These are phyloP conservation scores for Botryotinia calthae DNA, from an alignment of 2,329 filamentous ascomycete species.

Conservation along the genomic window DNA sequence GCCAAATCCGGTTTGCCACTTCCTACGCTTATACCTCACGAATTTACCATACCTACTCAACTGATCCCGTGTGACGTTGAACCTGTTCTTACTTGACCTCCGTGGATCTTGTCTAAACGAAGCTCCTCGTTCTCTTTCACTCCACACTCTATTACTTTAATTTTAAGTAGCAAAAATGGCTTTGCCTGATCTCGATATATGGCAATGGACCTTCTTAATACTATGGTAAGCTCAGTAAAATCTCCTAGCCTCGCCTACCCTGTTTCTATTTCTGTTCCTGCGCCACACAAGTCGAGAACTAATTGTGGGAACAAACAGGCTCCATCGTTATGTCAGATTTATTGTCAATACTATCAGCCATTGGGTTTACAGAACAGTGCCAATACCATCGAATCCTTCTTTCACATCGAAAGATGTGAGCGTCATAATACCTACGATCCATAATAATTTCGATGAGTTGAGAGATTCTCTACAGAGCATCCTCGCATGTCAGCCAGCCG, in stretches of 20 bases:
- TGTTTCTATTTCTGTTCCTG: slow-evolving; percentile 1
- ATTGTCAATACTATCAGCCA: slow-evolving; percentile 83
- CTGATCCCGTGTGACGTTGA: slow-evolving; percentile 8
- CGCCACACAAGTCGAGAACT: not conserved
- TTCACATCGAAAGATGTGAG: slow-evolving; percentile 74
- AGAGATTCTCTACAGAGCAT: slow-evolving; percentile 78
- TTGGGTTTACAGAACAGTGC: slow-evolving; percentile 82
- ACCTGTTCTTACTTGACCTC: not conserved
- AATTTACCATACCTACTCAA: not conserved
- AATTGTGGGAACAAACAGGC: slow-evolving; percentile 48
- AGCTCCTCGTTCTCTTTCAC: slow-evolving; percentile 12
- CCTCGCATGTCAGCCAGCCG: slow-evolving; percentile 63
- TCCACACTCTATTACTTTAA: slow-evolving; percentile 5
- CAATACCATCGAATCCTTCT: slow-evolving; percentile 75
- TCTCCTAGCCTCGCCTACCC: not conserved
- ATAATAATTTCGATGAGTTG: slow-evolving; percentile 80
- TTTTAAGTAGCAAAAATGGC: slow-evolving; percentile 3
- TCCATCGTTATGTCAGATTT: slow-evolving; percentile 84
- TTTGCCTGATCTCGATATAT: slow-evolving; percentile 24
- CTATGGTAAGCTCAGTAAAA: slow-evolving; percentile 30
- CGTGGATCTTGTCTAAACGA: not conserved
- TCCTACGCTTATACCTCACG: not conserved
- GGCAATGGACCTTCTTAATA: slow-evolving; percentile 31
- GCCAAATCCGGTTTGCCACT: slow-evolving; percentile 1
- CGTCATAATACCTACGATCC: slow-evolving; percentile 89